These are phyloP conservation scores for Truncatella angustata DNA, from an alignment of 2,329 filamentous ascomycete genomes.

Conservation along the genomic window DNA sequence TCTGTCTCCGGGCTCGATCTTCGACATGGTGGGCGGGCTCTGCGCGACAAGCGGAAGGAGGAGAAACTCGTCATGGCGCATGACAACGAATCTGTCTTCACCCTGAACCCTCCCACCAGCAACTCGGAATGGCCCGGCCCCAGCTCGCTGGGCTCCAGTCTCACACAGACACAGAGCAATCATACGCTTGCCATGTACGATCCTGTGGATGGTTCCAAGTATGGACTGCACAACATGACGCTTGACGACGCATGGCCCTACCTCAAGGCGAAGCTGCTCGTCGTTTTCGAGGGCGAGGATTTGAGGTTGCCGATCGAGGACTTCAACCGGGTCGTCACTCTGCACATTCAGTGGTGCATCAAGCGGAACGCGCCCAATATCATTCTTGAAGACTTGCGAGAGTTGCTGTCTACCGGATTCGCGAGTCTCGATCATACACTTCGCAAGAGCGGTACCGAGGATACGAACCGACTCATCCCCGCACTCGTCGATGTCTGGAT, in stretches of 20 bases:
- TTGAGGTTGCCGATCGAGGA: slow-evolving; percentile 78
- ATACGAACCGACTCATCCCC: slow-evolving; percentile 72
- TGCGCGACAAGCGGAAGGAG: slow-evolving; percentile 79
- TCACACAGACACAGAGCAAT: slow-evolving; percentile 31
- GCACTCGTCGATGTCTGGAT: slow-evolving; percentile 93
- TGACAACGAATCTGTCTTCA: slow-evolving; percentile 49
- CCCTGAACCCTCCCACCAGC: slow-evolving; percentile 17
- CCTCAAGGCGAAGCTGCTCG: slow-evolving; percentile 70
- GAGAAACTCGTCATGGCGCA: slow-evolving; percentile 53
- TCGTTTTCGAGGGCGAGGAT: slow-evolving; percentile 80
- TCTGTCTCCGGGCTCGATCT: slow-evolving; percentile 79
- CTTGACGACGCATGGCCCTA: slow-evolving; percentile 81
- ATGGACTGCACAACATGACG: slow-evolving; percentile 68
- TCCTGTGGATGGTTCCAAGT: slow-evolving; percentile 53
- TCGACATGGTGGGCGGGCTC: slow-evolving; percentile 70
- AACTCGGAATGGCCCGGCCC: slow-evolving; percentile 52
- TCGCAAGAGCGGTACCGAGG: slow-evolving; percentile 69
- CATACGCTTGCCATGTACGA: slow-evolving; percentile 49
- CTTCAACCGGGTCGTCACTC: slow-evolving; percentile 75
- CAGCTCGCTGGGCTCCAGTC: slow-evolving; percentile 43
- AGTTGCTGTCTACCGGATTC: slow-evolving; percentile 79
- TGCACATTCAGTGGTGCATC: slow-evolving; percentile 76
- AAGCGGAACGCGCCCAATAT: slow-evolving; percentile 68
- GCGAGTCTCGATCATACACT: slow-evolving; percentile 81
- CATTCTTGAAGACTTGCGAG: slow-evolving; percentile 73